Base-by-base conservation (phyloP, 805 yeast genomes). In the Metschnikowia sp. region DNA sequence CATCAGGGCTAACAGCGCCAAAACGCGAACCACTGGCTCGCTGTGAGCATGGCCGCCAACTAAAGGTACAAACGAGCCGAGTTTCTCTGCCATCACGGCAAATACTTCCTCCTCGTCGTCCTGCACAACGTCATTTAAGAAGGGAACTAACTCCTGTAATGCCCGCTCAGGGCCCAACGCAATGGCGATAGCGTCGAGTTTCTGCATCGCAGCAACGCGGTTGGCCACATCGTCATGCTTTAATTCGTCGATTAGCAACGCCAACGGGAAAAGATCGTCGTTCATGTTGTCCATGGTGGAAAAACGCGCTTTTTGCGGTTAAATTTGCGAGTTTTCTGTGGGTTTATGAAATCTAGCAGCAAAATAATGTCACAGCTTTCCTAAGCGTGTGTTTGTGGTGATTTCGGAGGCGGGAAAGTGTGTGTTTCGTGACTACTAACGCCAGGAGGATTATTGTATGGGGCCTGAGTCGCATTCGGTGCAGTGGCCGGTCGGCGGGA, bases 71-170 rank as follows among this genome's bases (percentile, higher is more conserved):
- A 94, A 92, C 48, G 81, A 79, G 18, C 96, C 96, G 57, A 94
- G 72, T 72, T 91, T 92, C 57, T 86, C 88, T 3, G 97, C 97
- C 53, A 95, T 77, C 18, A 90, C 92, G 1, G 97, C 88, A 68
- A 92, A 85, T 7, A 94, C 96, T 69, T 94, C 99, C 68, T 94
- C 99, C 69, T 94, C 99, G 65, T 95, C 99, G 59, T 94, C 99
- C 55, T 88, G 94, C 9, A 91, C 89, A 26, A 86, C 94, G 51
- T 86, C 91, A 56, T 84, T 88, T 52, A 94, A 76, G 61, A 92
- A 94, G 33, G 98, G 97, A 45, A 94, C 75, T 62, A 94, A 77
- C 65, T 94, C 99, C 40, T 78, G 78, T 50, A 96, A 77, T 10
- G 98, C 87, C 61, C 98, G 80, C 64, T 89, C 96, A 7, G 94